Base-by-base conservation (phyloP, 2,329 filamentous ascomycete species). In the Paecilomyces niveus region DNA sequence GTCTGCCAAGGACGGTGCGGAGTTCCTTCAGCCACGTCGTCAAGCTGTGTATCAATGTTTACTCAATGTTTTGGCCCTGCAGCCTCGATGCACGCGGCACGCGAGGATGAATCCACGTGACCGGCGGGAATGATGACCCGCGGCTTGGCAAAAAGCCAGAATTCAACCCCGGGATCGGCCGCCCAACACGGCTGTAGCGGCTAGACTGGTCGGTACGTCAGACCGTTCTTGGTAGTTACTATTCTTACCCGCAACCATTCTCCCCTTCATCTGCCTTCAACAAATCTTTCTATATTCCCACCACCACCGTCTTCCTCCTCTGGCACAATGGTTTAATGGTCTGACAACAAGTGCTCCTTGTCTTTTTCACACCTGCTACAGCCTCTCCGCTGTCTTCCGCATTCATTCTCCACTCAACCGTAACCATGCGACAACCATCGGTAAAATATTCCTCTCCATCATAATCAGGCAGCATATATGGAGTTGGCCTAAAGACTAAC, bases 381-480 rank as follows among this genome's bases (percentile, higher is more conserved):
- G 60, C 63, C 59, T 56, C 63, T 64, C 39, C 39, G 67, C 70
- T 61, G 61, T 62, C 64, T 59, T 64, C 65, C 65, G 61, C 67
- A 60, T 63, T 65, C 63, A 35, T 64, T 65, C 60, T 57, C 53
- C 24, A 33, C 57, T 56, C 33, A 65, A 32, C 61, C 58, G 56
- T 60, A 61, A 65, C 59, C 29, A 69, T 73, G 70, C 69, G 66
- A 62, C 64, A 67, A 64, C 61, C 66, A 61, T 67, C 66, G 53
- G 72, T 74, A 69, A 64, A 53, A 10, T 26, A 49, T n/a, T 26
- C 22, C 50, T 13, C 24, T n/a, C 22, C 49, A 45, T n/a, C 50
- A 24, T 18, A 24, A 24, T 11, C 21, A 21, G 49, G 24, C 53
- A 54, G 22, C 13, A 33, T 53, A 26, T 53, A n/a, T 31, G 51